Evolutionary conservation across 1,284 basidiomycete species (phyloP), one percentile per base, ranked within the genome.

Genomic region (Puccinia polysora): DNA sequence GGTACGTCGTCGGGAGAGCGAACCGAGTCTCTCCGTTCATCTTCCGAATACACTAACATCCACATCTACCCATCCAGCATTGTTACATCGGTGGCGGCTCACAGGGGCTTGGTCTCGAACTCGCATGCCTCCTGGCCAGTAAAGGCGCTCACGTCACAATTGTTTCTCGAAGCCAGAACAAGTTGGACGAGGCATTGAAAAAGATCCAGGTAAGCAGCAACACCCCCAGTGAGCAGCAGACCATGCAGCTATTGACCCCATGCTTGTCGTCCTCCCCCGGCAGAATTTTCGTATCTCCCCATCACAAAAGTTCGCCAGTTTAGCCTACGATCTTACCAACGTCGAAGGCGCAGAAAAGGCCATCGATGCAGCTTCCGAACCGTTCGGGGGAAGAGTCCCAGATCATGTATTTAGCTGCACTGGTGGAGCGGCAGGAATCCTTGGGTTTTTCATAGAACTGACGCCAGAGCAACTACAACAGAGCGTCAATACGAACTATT

Each of bases 21-120:
- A 20, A 8, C 10, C 23, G 40, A 43, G 10, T 1, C 15, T 32
- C 10, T 25, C 14, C 10, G 74, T 77, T n/a, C 68, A 78, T 7
- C 20, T 4, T 40, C 10, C 36, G 23, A 7, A 59, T 62, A 40
- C 1, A 6, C 53, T 32, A 38, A 23, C 23, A n/a, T 52, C 32
- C 4, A 12, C 6, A 5, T 25, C n/a, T 47, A 38, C 23, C 14
- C 55, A 10, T 25, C 36, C 50, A 89, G 88, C 87, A 87, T 76
- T 86, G 85, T 79, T 89, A 88, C 78, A 82, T 92, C 65, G 89
- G 90, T 15, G 91, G 91, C 28, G 91, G 89, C 0, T 89, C 87
- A 8, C 83, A 86, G 25, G 91, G 91, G 0, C 84, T 91, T 1
- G 91, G 91, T 7, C 83, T 90, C 14, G 83, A 86, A 0, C 81